Evolutionary conservation across 768 basidiomycete species (phyloP), one percentile per base, ranked within the genome.

Genomic region (Neoboletus brunneissimus): DNA sequence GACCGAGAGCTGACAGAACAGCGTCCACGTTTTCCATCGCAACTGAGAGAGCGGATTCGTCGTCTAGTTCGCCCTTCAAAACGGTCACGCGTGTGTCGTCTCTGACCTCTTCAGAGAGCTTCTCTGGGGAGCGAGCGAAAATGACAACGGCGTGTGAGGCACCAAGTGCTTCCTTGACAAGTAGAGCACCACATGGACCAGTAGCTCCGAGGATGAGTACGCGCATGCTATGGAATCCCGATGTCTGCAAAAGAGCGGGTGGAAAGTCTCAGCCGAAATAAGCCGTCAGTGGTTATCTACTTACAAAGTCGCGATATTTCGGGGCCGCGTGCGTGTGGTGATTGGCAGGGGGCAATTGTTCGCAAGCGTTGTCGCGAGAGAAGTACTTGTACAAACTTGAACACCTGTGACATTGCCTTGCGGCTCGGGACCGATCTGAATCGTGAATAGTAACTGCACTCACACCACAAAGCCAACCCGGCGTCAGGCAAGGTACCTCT

Each of bases 141-240:
- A 89, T 60, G 55, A 88, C 75, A 58, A 89, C 62, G 5, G 77
- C 73, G 60, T 80, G 76, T 6, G 66, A 61, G 22, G 71, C 70
- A 18, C 72, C 64, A 18, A 90, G 78, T 6, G 77, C 72, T 63
- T 86, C 79, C 50, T 82, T 78, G 54, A 85, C 76, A 56, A 89
- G 74, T 18, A 79, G 76, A 44, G 80, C 69, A 48, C 88, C 89
- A 35, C 72, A 70, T 15, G 82, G 77, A 1, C 88, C 88, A 4
- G 88, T 91, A 23, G 78, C 84, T 18, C 88, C 89, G n/a, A 91
- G 76, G 55, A 90, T 75, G 52, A 90, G 75, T 54, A 88, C 63
- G 25, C 76, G 83, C 81, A 81, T 81, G 18, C 35, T 20, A 43
- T 11, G 42, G 13, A 18, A 13, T 22, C 23, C 48, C 15, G 40